These are phyloP conservation scores for Aspergillus sp. DNA, from an alignment of 2,329 filamentous ascomycete species.

Conservation along the genomic window DNA sequence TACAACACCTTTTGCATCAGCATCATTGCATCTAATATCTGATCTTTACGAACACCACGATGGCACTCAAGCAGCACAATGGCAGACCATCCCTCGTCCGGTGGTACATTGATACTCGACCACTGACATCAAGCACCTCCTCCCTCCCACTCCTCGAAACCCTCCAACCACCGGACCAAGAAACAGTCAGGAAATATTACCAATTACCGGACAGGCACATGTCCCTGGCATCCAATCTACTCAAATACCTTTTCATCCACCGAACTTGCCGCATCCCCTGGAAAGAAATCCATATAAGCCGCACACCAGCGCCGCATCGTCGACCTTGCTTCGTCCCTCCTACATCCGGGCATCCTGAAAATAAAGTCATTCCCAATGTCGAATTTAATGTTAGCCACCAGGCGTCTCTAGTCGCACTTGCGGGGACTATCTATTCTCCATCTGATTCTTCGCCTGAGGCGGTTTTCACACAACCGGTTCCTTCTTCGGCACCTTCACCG, in stretches of 20 bases:
- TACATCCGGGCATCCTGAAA: constrained; percentile 1
- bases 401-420: constrained; percentile 54
- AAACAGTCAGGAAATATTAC: constrained; percentile 44
- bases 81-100: constrained; percentile 20
- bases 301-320: constrained; percentile 42
- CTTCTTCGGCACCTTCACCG: constrained; percentile 4
- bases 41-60: neutral
- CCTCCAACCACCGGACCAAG: constrained; percentile 44
- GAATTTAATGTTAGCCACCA: constrained; percentile 63
- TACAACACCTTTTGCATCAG: neutral
- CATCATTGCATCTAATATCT: neutral
- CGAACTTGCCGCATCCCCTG: constrained; percentile 50
- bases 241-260: constrained; percentile 57
- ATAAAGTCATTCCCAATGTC: constrained; percentile 25
- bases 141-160: constrained; percentile 35
- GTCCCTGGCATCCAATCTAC: constrained; percentile 53
- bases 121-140: constrained; percentile 21
- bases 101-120: constrained; percentile 41
- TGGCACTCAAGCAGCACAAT: neutral
- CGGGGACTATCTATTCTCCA: constrained; percentile 39
- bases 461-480: constrained; percentile 3
- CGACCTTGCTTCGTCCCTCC: constrained; percentile 50
- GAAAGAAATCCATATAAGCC: constrained; percentile 48
- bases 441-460: neutral
- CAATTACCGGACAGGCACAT: constrained; percentile 53